Base-by-base conservation (phyloP, 2,329 filamentous ascomycete species). In the Trichophyton schoenleinii region DNA sequence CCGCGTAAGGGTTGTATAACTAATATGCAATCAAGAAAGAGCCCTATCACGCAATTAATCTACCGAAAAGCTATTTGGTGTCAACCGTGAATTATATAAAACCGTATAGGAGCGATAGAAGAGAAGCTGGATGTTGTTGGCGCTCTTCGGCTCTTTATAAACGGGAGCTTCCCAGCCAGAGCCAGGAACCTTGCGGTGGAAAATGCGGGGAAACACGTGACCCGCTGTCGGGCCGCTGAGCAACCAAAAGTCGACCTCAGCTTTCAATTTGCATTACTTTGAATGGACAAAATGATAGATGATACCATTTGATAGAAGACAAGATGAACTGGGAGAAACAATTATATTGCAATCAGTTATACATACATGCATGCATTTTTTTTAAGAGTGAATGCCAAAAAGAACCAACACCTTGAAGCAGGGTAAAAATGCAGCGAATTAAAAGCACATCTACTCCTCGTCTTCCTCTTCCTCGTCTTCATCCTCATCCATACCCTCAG, bases 401-500 rank as follows among this genome's bases (percentile, higher is more conserved):
- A 31, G 25, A 55, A 55, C 28, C 28, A 55, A 55, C 52, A 55
- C n/a, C 31, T 20, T n/a, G 15, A 52, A 52, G 11, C 11, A 15
- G 46, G 13, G 46, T 13, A 13, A 48, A 52, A 52, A 31, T 49
- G 46, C 46, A 34, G 15, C 11, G n/a, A 3, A 34, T 31, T 34
- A 20, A 15, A n/a, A 3, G n/a, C 28, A 55, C 28, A n/a, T 36
- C 52, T 55, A 55, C 52, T 55, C 52, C 8, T 61, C 63, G 18
- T 60, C 57, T 11, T 55, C 63, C 36, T 61, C 61, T 25, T 87
- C 87, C 9, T 89, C 89, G 0, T 91, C 89, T 55, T 89, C 87
- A 73, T 96, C 91, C 70, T 96, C 89, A 62, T 97, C 94, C 89
- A 94, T 95, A 3, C 90, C 90, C 74, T 99, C 94, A 1, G 87